Evolutionary conservation across 352 stramenopile species (phyloP), one percentile per base, ranked within the genome.

Genomic region (Vaucheria bursata): DNA sequence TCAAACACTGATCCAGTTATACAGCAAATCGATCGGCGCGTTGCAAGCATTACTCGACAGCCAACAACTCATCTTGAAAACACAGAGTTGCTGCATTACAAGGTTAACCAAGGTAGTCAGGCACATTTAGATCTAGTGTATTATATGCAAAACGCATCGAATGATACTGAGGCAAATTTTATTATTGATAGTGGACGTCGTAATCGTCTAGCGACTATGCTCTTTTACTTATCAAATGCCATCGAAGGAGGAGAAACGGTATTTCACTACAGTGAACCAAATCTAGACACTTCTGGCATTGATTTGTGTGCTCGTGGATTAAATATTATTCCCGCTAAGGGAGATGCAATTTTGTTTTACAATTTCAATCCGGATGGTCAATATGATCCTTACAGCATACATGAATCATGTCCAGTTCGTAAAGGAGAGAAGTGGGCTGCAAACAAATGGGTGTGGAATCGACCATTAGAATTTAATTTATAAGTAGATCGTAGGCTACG

Each of bases 161-260:
- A 81, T n/a, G 83, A 89, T 45, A 25, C 32, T 5, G 40, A 66
- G 31, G 88, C 85, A 31, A 69, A 88, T 39, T 53, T 50, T 2
- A 59, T 87, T 0, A 90, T 90, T 78, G 65, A 90, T 66, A 67
- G 85, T 71, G 88, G 87, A 1, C 82, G 80, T 32, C 84, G 79
- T 29, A 91, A 91, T 53, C 38, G 77, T 8, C 77, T 82, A 72
- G 12, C 74, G 2, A 82, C 77, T 45, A 72, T 82, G 3, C 72
- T 82, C 35, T 82, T 52, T 70, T 99, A 99, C 86, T 85, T 99
- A 40, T 97, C 90, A 84, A 93, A 97, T 83, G 89, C 98, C 70
- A 90, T 89, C 70, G 92, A 97, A 78, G 95, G 95, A 12, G 95
- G 95, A 34, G 91, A 98, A 85, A 98, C 95, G 0, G 92, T 98